phyloP scores from a whole-genome alignment of 2,329 filamentous ascomycete species.

The Colletotrichum cereale region DNA sequence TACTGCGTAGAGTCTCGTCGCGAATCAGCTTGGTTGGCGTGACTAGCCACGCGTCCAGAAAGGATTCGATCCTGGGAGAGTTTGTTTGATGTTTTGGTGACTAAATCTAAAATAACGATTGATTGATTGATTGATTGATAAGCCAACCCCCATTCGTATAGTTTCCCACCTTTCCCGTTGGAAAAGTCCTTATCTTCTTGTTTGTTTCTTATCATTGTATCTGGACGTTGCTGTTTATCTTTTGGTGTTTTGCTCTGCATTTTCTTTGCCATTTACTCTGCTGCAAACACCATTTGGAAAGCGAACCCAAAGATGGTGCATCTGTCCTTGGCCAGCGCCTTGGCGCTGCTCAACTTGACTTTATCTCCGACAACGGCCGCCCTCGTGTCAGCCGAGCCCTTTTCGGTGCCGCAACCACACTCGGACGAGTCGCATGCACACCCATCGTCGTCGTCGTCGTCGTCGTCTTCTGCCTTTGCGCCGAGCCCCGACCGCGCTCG shows the following conservation, averaged over 20 bases:
- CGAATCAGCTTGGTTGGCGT: slow-evolving; percentile 30
- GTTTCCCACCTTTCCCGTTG: neutral
- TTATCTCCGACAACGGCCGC: slow-evolving; percentile 15
- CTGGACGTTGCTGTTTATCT: neutral
- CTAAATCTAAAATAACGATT: too few species aligned
- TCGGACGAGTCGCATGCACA: neutral
- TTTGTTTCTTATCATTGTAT: too few species aligned
- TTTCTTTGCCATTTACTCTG: neutral
- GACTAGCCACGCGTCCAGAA: slow-evolving; percentile 19
- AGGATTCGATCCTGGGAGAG: too few species aligned
- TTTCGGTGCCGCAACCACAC: slow-evolving; percentile 14
- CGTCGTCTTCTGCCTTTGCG: slow-evolving; percentile 11
- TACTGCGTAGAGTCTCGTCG: slow-evolving; percentile 31
- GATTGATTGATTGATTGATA: too few species aligned
- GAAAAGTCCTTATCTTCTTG: neutral
- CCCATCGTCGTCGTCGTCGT: neutral
- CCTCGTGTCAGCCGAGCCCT: slow-evolving; percentile 17
- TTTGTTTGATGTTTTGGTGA: neutral
- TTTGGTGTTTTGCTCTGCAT: neutral
- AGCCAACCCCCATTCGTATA: too few species aligned
- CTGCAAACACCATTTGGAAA: neutral
- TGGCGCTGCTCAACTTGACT: slow-evolving; percentile 10
- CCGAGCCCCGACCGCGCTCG: slow-evolving; percentile 55
- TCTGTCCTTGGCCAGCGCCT: slow-evolving; percentile 12
- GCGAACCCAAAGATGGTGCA: neutral